Evolutionary conservation across 2,329 filamentous ascomycete species (phyloP).

Genomic region (Colletotrichum cereale): DNA sequence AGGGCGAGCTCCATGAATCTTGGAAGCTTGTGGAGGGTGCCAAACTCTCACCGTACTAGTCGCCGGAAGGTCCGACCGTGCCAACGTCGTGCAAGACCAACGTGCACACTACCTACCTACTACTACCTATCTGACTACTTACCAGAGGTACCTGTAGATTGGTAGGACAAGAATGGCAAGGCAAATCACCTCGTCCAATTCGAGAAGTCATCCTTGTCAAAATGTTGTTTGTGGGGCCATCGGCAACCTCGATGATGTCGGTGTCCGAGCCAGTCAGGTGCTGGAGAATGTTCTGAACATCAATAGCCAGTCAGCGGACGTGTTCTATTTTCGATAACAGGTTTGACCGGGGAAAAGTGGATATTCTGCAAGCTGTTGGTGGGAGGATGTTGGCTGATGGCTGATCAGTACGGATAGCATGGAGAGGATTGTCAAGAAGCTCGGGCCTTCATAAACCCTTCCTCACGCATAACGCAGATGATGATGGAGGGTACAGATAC

Average conservation of each 20-base stretch:
- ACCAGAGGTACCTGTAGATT: too few relatives aligned
- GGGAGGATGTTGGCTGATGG: conserved; percentile 2
- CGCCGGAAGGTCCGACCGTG: conserved; percentile 22
- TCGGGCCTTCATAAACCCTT: conserved; percentile 17
- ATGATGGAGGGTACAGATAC: not conserved
- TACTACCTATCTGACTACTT: too few relatives aligned
- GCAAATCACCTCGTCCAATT: not conserved
- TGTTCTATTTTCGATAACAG: conserved; percentile 27
- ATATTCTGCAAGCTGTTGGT: conserved; percentile 8
- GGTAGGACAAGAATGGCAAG: not conserved
- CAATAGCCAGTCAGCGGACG: not conserved
- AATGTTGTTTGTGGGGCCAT: not conserved
- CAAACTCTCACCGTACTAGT: conserved; percentile 13
- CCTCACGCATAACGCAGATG: conserved; percentile 3
- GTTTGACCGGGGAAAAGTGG: conserved; percentile 14
- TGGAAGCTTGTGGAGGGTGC: not conserved
- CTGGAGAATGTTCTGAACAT: conserved; percentile 10
- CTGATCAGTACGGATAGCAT: conserved; percentile 28
- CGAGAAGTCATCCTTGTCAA: not conserved
- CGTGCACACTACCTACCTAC: too few relatives aligned
- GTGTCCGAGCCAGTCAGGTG: not conserved
- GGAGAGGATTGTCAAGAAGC: conserved; percentile 28
- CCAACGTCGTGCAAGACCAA: not conserved
- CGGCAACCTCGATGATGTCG: not conserved
- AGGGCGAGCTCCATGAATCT: not conserved